Evolutionary conservation across 495 filamentous ascomycete species (phyloP).

Genomic region (Penicillium atrosanguineum): DNA sequence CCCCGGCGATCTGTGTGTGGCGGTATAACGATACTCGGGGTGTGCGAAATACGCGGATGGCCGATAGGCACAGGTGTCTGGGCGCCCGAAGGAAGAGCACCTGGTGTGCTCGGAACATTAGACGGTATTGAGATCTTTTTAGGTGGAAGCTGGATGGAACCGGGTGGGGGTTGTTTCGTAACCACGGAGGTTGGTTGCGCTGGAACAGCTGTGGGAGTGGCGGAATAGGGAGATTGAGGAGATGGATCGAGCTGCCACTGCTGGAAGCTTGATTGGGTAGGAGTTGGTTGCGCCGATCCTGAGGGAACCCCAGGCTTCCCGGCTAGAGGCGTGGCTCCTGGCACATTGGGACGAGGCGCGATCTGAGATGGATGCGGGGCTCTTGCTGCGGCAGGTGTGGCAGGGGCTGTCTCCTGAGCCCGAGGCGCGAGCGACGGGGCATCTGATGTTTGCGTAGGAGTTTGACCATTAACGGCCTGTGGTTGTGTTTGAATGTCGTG

Average conservation of each 20-base stretch:
- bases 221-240: slow-evolving; percentile 39
- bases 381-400: slow-evolving; percentile 18
- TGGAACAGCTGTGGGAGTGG: slow-evolving; percentile 14
- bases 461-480: slow-evolving; percentile 34
- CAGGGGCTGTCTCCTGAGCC: slow-evolving; percentile 17
- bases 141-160: slow-evolving; percentile 11
- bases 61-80: slow-evolving; percentile 28
- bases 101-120: slow-evolving; percentile 32
- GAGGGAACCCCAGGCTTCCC: slow-evolving; percentile 16
- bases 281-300: slow-evolving; percentile 20
- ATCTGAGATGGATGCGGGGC: slow-evolving; percentile 27
- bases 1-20: slow-evolving; percentile 25
- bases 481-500: slow-evolving; percentile 24
- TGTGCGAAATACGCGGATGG: slow-evolving; percentile 24
- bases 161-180: slow-evolving; percentile 21
- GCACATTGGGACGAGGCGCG: slow-evolving; percentile 20
- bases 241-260: slow-evolving; percentile 41
- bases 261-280: slow-evolving; percentile 38
- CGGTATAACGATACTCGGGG: slow-evolving; percentile 28
- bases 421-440: slow-evolving; percentile 34
- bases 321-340: slow-evolving; percentile 14
- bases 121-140: slow-evolving; percentile 13
- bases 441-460: slow-evolving; percentile 20
- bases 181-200: slow-evolving; percentile 12
- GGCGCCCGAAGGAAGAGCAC: slow-evolving; percentile 14